Conservation (phyloP, 225 moss, liverwort and hornwort genomes). For the Antitrichia curtipendula region DNA sequence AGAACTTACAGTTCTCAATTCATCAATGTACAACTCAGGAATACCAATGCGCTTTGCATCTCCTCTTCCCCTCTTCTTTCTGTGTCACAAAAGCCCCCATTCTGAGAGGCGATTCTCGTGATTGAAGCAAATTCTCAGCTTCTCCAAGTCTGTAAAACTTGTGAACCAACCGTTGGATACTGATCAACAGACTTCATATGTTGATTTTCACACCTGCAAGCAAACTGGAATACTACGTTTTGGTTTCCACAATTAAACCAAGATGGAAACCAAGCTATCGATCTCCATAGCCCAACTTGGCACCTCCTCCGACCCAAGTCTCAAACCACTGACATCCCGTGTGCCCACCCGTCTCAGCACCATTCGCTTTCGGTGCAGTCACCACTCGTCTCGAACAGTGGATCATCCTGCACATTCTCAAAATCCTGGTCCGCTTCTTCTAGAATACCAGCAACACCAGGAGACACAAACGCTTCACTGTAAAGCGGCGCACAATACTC, state of each 20-base stretch:
- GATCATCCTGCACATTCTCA: background rate
- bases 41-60: background rate
- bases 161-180: background rate
- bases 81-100: background rate
- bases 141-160: background rate
- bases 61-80: background rate
- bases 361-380: background rate
- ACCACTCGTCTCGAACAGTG: background rate
- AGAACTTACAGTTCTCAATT: background rate
- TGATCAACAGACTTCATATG: background rate
- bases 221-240: background rate
- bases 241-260: background rate
- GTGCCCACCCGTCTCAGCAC: background rate
- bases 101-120: background rate
- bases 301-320: background rate
- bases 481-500: conserved; percentile 13
- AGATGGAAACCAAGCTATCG: background rate
- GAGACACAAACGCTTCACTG: background rate
- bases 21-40: background rate
- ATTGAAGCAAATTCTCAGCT: background rate
- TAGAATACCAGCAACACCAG: background rate
- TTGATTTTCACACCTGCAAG: background rate
- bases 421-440: background rate
- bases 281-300: background rate
- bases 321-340: background rate